These are phyloP conservation scores for Penicillium coffeae DNA, from an alignment of 495 filamentous ascomycete genomes.

Conservation along the genomic window DNA sequence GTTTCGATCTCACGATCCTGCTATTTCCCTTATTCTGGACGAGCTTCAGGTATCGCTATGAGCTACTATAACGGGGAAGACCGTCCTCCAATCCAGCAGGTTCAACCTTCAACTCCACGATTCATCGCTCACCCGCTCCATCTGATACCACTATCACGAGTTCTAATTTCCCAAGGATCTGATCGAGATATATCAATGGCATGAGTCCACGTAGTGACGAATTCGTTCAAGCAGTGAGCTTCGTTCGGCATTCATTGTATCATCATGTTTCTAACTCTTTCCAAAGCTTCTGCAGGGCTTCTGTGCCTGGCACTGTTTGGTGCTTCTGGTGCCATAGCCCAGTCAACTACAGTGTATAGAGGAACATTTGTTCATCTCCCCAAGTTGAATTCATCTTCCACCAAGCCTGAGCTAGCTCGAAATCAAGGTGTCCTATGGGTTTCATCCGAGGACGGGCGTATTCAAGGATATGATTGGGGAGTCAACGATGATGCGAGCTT, in stretches of 20 bases:
- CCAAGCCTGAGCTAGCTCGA: slow-evolving; percentile 26
- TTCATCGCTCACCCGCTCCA: slow-evolving; percentile 2
- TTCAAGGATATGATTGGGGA: slow-evolving; percentile 42
- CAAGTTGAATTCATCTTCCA: slow-evolving; percentile 10
- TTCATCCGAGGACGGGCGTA: slow-evolving; percentile 55
- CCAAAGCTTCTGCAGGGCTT: slow-evolving; percentile 3
- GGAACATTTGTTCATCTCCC: slow-evolving; percentile 49
- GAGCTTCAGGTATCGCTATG: not conserved
- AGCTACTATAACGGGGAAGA: slow-evolving; percentile 3
- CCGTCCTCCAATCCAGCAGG: slow-evolving; percentile 11
- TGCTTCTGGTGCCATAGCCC: slow-evolving; percentile 14
- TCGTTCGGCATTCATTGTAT: slow-evolving; percentile 2
- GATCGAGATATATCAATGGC: slow-evolving; percentile 13
- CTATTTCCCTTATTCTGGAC: not conserved
- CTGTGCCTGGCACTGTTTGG: slow-evolving; percentile 7
- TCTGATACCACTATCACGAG: slow-evolving; percentile 1
- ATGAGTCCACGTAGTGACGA: slow-evolving; percentile 1
- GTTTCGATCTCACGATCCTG: slow-evolving; percentile 7
- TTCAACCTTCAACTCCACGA: slow-evolving; percentile 4
- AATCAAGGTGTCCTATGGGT: slow-evolving; percentile 64
- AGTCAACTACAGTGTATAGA: slow-evolving; percentile 30
- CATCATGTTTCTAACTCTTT: slow-evolving; percentile 7
- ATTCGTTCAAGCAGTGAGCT: slow-evolving; percentile 4
- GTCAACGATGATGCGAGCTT: slow-evolving; percentile 34
- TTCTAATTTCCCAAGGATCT: not conserved